Evolutionary conservation across 164 flowering plant genomes (phyloP), one percentile per base, ranked within the genome.

Genomic region (Magnolia sinica): DNA sequence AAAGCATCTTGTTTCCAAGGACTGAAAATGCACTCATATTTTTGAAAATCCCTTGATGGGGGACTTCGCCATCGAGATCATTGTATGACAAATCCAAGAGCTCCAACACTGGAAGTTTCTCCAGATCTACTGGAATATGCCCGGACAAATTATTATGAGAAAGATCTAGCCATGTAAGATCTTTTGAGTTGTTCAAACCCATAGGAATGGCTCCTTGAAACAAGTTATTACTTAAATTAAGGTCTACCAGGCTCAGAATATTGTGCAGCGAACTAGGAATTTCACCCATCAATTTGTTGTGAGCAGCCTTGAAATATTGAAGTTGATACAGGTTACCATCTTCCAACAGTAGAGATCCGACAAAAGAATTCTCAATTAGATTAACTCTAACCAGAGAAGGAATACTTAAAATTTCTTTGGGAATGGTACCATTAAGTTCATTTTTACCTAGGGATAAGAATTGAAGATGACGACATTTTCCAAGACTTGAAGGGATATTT

Each of bases 271-370:
- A 27, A 4, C 27, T n/a, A 3, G 81, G 85, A 29, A 79, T 67
- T 24, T 68, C 51, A 8, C 82, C 79, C 0, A 61, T 49, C 37
- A 79, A 63, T 7, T 27, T 52, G 74, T 82, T 82, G 11, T 71
- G n/a, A 16, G 76, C 73, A 3, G 70, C 22, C 9, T 58, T 72
- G 24, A 86, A 70, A 0, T 2, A 0, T 1, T 11, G 63, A 2
- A 81, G 77, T 24, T 66, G 70, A 3, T 14, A 24, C 70, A 84
- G 61, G 24, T 72, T 49, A 8, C 85, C 88, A 4, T 81, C 79
- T 50, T 83, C 84, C 18, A 8, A n/a, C 1, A 84, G 84, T n/a
- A 86, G 23, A 13, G 77, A 18, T 3, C 85, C 84, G 45, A 45
- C 49, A 14, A 86, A 70, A 59, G 68, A 64, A 51, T 86, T 86